Base-by-base conservation (phyloP, 2,329 filamentous ascomycete species). In the Ceratocystis alfenasii region DNA sequence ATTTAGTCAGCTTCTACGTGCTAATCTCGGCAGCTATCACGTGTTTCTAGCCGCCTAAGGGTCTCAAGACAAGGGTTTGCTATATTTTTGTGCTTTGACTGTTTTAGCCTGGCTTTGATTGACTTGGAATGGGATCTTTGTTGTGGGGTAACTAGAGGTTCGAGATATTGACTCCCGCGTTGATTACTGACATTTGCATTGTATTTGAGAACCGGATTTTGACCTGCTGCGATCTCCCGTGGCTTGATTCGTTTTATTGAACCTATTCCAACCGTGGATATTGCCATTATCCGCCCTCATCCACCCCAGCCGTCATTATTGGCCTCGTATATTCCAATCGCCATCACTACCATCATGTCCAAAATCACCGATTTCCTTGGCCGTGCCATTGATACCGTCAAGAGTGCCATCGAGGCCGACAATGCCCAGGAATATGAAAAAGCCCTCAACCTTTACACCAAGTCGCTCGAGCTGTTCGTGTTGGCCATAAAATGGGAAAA, bases 401-500 rank as follows among this genome's bases (percentile, higher is more conserved):
- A 96, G 78, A 95, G 95, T 77, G 94, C 94, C 71, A 97, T 99
- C 79, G 92, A 96, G 75, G 87, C 89, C 72, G 94, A 99, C 79
- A 95, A 93, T 70, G 88, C 89, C 59, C 92, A 90, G 74, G 90
- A 97, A 75, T 99, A 99, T 78, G 91, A 96, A 73, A 93, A 95
- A 76, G 94, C 94, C 66, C 97, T 97, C 76, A 89, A 96, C 74
- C 83, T 88, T 69, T 99, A 99, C 83, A 96, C 96, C 80, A 87
- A 90, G 71, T 87, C 93, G 63, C 88, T 99, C 71, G 93, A 99
- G 78, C 85, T 97, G 67, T 99, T 97, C 81, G 96, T 99, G 89
- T 88, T 97, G 68, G 94, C 94, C 44, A 83, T 99, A 68, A 99
- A 99, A 81, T 99, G 93, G 93, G 94, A 99, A 80, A 99, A 97